Conservation (phyloP, 345 rosid genomes). For the Hibiscus trionum region DNA sequence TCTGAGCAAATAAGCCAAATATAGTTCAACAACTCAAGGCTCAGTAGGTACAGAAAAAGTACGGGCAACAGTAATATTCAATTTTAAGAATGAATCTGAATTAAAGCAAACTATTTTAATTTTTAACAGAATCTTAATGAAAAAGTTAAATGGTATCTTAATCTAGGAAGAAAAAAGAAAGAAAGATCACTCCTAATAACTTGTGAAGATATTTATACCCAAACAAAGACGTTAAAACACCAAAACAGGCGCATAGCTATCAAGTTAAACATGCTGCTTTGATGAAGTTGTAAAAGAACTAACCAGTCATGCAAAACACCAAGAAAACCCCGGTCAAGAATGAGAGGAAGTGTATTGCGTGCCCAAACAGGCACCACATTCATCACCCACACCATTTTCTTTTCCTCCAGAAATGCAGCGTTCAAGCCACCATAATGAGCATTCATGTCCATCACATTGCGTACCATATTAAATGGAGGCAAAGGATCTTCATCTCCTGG, state of each 20-base stretch:
- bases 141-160: background rate
- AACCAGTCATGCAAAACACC: slow-evolving; percentile 97
- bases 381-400: slow-evolving; percentile 88
- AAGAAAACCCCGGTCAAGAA: slow-evolving; percentile 78
- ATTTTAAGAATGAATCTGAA: background rate
- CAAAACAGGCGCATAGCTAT: background rate
- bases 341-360: slow-evolving; percentile 72
- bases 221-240: background rate
- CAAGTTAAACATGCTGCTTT: background rate
- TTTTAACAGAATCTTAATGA: background rate
- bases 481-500: slow-evolving; percentile 98
- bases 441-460: slow-evolving; percentile 98
- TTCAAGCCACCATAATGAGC: slow-evolving; percentile 84
- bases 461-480: slow-evolving; percentile 94
- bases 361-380: slow-evolving; percentile 81
- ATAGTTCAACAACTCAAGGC: background rate
- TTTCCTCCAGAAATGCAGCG: slow-evolving; percentile 65
- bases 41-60: background rate
- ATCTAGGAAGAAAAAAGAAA: background rate
- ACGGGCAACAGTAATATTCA: background rate
- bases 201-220: background rate
- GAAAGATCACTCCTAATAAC: background rate
- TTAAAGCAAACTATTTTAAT: background rate
- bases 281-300: slow-evolving; percentile 18
- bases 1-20: background rate